A percentile compares a stretch with the other conserved stretches of the same genome.
Conservation (phyloP, 371 early-diverging fungal species). For the Circinella umbellata region DNA sequence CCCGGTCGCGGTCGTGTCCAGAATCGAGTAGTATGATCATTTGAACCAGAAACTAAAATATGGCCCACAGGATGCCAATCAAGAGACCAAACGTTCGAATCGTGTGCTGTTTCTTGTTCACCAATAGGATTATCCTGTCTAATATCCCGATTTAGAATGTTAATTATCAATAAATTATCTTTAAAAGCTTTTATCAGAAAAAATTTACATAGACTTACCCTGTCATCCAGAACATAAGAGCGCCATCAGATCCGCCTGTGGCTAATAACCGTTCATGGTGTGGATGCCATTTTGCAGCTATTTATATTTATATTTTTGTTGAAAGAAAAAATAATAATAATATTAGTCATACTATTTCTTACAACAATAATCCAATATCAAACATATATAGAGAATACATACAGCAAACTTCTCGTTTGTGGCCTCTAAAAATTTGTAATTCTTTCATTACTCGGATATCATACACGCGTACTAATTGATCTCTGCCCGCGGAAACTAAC, state of each 20-base stretch:
- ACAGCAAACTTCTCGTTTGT: conserved; percentile 95
- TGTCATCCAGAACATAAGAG: conserved; percentile 92
- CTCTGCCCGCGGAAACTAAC: conserved; percentile 95
- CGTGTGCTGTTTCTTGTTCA: conserved; percentile 91
- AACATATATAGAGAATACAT: conserved; percentile 31
- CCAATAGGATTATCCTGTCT: conserved; percentile 72
- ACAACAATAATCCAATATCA: too few relatives aligned
- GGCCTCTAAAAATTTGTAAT: conserved; percentile 89
- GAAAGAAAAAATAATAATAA: background rate
- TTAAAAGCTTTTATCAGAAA: background rate
- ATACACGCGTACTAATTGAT: conserved; percentile 94
- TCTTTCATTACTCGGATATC: conserved; percentile 98
- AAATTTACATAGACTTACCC: conserved; percentile 49
- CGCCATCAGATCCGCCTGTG: conserved; percentile 96
- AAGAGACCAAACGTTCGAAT: conserved; percentile 96
- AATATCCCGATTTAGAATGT: background rate
- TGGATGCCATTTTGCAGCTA: conserved; percentile 97
- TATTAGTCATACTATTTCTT: too few relatives aligned
- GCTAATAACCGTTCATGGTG: conserved; percentile 91
- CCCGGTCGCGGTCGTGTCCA: conserved; percentile 98
- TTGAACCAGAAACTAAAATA: conserved; percentile 95
- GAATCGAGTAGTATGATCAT: conserved; percentile 98
- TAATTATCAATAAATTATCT: too few relatives aligned
- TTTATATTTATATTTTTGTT: too few relatives aligned
- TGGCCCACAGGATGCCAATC: conserved; percentile 99